Percentiles rank a stretch among this genome's conserved stretches.
phyloP scores from a whole-genome alignment of 2,329 filamentous ascomycete species.

The Claviceps lovelessii region DNA sequence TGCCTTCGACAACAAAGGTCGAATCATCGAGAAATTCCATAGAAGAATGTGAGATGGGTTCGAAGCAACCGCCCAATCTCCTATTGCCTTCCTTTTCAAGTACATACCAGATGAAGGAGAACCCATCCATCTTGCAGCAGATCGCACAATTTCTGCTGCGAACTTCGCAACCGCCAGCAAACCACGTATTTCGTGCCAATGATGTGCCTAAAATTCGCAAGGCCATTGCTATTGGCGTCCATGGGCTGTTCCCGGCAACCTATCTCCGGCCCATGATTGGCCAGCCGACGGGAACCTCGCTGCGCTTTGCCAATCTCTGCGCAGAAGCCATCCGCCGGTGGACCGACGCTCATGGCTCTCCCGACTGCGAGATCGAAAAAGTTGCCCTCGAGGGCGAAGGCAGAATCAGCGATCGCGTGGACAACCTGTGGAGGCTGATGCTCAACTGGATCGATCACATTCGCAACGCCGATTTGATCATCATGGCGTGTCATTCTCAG shows the following conservation, averaged over 20 bases:
- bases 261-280: conserved; percentile 83
- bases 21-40: conserved; percentile 15
- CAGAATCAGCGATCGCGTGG: conserved; percentile 75
- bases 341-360: conserved; percentile 58
- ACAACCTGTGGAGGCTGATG: conserved; percentile 85
- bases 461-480: conserved; percentile 70
- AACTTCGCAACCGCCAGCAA: conserved; percentile 40
- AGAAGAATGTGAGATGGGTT: conserved; percentile 28
- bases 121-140: conserved; percentile 57
- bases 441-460: conserved; percentile 92
- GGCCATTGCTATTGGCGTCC: conserved; percentile 84
- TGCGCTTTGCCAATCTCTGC: conserved; percentile 79
- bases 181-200: conserved; percentile 58
- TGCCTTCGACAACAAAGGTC: conserved; percentile 7
- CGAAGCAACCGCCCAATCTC: conserved; percentile 42
- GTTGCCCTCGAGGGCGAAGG: conserved; percentile 91
- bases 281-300: conserved; percentile 87
- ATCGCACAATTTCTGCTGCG: conserved; percentile 43
- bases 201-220: conserved; percentile 62
- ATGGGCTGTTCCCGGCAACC: conserved; percentile 82
- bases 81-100: conserved; percentile 54
- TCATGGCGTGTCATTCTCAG: conserved; percentile 90
- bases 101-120: conserved; percentile 53
- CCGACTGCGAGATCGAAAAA: conserved; percentile 75
- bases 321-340: conserved; percentile 73